phyloP scores from a whole-genome alignment of 2,329 filamentous ascomycete genomes.

The Dryadomyces sulphureus region DNA sequence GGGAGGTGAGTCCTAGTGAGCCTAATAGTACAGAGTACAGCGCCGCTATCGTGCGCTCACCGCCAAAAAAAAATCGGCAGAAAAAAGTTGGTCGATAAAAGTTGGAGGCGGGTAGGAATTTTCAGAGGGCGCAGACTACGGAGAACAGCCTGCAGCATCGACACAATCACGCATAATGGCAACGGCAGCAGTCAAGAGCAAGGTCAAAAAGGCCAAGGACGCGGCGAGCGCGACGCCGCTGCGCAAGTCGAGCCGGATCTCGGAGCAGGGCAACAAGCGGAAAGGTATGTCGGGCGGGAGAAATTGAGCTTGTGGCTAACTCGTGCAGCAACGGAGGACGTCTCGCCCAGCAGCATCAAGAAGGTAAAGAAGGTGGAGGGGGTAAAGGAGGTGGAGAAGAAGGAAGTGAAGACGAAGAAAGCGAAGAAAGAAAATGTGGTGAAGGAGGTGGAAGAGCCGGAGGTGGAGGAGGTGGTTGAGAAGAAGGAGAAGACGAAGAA shows the following conservation, averaged over 20 bases:
- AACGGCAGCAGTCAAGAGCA: neutral
- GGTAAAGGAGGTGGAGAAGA: neutral
- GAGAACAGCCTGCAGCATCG: too few relatives aligned
- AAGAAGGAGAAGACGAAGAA: neutral
- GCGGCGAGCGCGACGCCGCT: neutral
- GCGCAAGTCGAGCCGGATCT: conserved; percentile 2
- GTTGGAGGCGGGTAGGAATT: neutral
- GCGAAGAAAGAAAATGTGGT: neutral
- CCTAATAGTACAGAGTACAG: too few relatives aligned
- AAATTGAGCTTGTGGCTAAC: neutral
- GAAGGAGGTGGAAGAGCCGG: neutral
- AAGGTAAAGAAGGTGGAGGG: neutral
- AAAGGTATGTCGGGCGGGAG: neutral
- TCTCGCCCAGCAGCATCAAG: neutral
- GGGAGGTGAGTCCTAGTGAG: too few relatives aligned
- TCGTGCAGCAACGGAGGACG: neutral
- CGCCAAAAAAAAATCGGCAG: conserved; percentile 1
- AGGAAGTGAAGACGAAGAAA: neutral
- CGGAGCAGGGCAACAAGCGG: neutral
- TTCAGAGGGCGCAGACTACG: neutral
- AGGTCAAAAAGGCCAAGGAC: neutral
- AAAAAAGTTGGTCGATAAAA: neutral
- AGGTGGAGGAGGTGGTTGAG: neutral
- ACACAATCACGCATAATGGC: neutral
- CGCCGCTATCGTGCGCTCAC: neutral